A percentile compares a stretch with the other conserved stretches of the same genome.
Evolutionary conservation across 306 rosid genomes (phyloP).

Genomic region (Begonia masoniana): DNA sequence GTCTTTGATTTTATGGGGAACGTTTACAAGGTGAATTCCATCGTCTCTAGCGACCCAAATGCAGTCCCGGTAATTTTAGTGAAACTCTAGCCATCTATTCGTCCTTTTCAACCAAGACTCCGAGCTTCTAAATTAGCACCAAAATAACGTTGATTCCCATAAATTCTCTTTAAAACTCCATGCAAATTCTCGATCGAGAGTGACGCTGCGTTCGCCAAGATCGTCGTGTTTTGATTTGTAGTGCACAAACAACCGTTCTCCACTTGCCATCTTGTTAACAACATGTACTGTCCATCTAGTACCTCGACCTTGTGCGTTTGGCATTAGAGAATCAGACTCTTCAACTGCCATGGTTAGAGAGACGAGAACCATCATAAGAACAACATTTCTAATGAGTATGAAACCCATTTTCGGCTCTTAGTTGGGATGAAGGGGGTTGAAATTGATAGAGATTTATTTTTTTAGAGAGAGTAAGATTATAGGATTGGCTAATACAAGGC

Average conservation of each 20-base stretch:
- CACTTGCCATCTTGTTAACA: neutral
- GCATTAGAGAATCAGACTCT: too few relatives aligned
- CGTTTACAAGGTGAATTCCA: slow-evolving; percentile 7
- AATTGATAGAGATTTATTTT: too few relatives aligned
- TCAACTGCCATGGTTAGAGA: neutral
- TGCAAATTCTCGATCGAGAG: neutral
- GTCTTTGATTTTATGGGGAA: neutral
- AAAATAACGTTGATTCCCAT: neutral
- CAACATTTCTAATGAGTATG: too few relatives aligned
- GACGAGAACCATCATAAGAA: neutral
- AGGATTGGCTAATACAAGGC: too few relatives aligned
- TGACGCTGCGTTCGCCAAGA: neutral
- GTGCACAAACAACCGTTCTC: neutral
- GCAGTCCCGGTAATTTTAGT: neutral
- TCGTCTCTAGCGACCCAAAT: slow-evolving; percentile 13
- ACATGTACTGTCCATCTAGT: neutral
- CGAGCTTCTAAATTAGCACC: slow-evolving; percentile 4
- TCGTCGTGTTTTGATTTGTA: slow-evolving; percentile 12
- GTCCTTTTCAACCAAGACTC: neutral
- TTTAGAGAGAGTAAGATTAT: too few relatives aligned
- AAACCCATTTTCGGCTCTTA: too few relatives aligned
- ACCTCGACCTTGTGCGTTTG: too few relatives aligned
- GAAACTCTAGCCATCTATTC: slow-evolving; percentile 1
- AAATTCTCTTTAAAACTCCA: slow-evolving; percentile 6
- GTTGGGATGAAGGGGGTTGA: too few relatives aligned